Evolutionary conservation across 2,329 filamentous ascomycete species (phyloP), one percentile per base, ranked within the genome.

Genomic region (Thyridium curvatum): DNA sequence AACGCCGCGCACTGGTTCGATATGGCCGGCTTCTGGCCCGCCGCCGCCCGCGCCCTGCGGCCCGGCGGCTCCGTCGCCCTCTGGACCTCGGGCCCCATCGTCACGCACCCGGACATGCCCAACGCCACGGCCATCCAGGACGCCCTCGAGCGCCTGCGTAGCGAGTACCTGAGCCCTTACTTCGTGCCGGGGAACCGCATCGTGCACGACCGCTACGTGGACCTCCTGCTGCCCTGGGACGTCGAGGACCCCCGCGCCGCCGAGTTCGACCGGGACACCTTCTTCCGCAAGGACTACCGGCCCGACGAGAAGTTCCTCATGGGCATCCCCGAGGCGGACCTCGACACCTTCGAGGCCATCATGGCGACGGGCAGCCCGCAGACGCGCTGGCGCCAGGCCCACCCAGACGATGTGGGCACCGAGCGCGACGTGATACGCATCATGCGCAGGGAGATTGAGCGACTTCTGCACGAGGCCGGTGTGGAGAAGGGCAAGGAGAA

Each of bases 1-100:
- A 72, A 62, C 3, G 66, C 71, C 1, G 71, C 71, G 0, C 76
- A 79, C 52, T 79, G 75, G 75, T 77, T 79, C 55, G 63, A 79
- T 46, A 66, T 77, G 63, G 45, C 58, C 0, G 39, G 40, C 0
- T 78, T 79, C 55, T 79, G 71, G 65, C 35, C 44, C 3, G 53
- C 56, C 0, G 74, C 72, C 0, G 67, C 66, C 1, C 55, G 56
- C 12, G 54, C 70, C 1, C 54, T 79, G 7, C 67, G 63, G 43
- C 69, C 72, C 0, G 68, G 68, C n/a, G 75, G 74, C 16, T 76
- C 64, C 3, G 66, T 79, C 0, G 72, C 72, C 1, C 40, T 79
- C 2, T 79, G 72, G 71, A 56, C 56, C 1, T 54, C 51, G 3
- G 60, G 59, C 6, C 42, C 47, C 2, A 45, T 58, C 15, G 41